phyloP scores from a whole-genome alignment of 2,329 filamentous ascomycete species.

The Epichloe scottii region DNA sequence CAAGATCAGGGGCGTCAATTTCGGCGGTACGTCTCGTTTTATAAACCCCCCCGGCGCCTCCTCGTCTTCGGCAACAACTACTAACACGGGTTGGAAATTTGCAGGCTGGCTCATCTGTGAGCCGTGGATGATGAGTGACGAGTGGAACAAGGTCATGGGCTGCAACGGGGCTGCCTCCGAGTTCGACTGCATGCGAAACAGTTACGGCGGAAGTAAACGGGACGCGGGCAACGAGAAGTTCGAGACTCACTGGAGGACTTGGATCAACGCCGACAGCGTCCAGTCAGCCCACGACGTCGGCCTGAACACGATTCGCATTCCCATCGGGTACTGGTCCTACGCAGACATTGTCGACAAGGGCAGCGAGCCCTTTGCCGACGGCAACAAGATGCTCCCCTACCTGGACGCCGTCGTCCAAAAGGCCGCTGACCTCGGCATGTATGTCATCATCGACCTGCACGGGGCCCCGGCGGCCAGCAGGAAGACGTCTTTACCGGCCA shows the following conservation, averaged over 20 bases:
- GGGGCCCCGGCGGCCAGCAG: slow-evolving; percentile 35
- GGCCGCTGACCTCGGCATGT: slow-evolving; percentile 20
- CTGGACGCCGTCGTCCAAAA: slow-evolving; percentile 20
- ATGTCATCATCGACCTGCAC: slow-evolving; percentile 23
- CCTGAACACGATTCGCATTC: slow-evolving; percentile 39
- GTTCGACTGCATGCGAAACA: slow-evolving; percentile 36
- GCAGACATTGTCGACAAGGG: slow-evolving; percentile 31
- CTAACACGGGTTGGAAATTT: background rate
- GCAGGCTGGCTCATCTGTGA: slow-evolving; percentile 29
- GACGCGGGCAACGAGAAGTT: slow-evolving; percentile 32
- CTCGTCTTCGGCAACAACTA: background rate
- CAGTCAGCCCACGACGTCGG: slow-evolving; percentile 38
- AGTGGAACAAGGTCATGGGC: slow-evolving; percentile 32
- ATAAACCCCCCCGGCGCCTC: too few relatives aligned
- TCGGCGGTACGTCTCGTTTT: slow-evolving; percentile 24
- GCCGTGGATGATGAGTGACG: slow-evolving; percentile 34
- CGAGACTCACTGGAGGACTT: slow-evolving; percentile 31
- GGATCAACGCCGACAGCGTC: slow-evolving; percentile 21
- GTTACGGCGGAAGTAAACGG: slow-evolving; percentile 12
- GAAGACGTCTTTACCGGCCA: slow-evolving; percentile 33
- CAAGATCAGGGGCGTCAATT: slow-evolving; percentile 41
- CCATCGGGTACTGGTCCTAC: slow-evolving; percentile 41
- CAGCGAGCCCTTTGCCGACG: slow-evolving; percentile 34
- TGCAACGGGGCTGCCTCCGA: slow-evolving; percentile 31
- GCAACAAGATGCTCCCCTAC: slow-evolving; percentile 17